phyloP scores from a whole-genome alignment of 805 yeast species.

The Wickerhamomyces pijperi region DNA sequence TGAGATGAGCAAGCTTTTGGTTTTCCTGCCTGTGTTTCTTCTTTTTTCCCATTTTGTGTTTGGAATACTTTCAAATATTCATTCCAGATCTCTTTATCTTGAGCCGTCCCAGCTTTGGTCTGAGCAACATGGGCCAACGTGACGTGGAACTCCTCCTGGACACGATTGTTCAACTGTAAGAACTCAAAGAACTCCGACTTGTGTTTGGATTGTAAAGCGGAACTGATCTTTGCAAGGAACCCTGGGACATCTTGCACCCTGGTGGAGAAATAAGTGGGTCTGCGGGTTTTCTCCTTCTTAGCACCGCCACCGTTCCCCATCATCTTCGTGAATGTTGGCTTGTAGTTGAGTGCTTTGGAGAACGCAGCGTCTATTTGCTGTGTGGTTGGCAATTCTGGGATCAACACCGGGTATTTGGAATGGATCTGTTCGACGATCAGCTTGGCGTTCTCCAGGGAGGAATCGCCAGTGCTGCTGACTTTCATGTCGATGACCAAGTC shows the following conservation, averaged over 20 bases:
- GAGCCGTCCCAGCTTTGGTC: constrained; percentile 19
- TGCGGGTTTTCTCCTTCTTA: constrained; percentile 7
- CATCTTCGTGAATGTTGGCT: constrained; percentile 37
- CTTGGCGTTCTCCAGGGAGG: constrained; percentile 40
- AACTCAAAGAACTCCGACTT: constrained; percentile 1
- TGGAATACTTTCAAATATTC: constrained; percentile 10
- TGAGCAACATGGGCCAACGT: constrained; percentile 45
- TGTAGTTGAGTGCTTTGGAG: constrained; percentile 37
- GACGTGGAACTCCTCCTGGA: constrained; percentile 52
- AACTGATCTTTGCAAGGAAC: constrained; percentile 8
- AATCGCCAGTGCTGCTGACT: constrained; percentile 25
- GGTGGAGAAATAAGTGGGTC: constrained; percentile 38
- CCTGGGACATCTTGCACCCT: constrained; percentile 17
- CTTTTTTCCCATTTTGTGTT: background rate
- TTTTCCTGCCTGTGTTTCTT: background rate
- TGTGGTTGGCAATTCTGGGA: constrained; percentile 29
- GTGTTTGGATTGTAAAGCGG: constrained; percentile 1
- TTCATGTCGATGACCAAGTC: constrained; percentile 53
- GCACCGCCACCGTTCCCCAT: constrained; percentile 2
- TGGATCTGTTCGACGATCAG: constrained; percentile 28
- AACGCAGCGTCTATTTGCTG: constrained; percentile 36
- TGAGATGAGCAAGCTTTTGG: background rate
- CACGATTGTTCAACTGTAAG: constrained; percentile 23
- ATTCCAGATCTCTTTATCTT: constrained; percentile 19
- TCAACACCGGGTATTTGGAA: constrained; percentile 31